Evolutionary conservation across 2,329 filamentous ascomycete genomes (phyloP).

Genomic region (Cordyceps cateniannulata): DNA sequence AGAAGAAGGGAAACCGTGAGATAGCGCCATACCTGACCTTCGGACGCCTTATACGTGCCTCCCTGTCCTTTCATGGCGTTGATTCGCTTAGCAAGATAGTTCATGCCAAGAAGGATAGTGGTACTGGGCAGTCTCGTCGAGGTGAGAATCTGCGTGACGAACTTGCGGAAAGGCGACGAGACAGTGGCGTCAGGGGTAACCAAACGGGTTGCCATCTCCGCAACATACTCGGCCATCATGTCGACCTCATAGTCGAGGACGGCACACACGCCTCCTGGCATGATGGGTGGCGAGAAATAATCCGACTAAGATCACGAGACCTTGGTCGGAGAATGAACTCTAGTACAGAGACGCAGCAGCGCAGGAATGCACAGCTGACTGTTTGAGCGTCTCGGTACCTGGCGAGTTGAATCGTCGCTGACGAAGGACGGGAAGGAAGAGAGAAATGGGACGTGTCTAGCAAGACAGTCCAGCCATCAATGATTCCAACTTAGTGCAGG

Average conservation of each 20-base stretch:
- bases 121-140: slow-evolving; percentile 86
- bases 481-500: background rate
- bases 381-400: slow-evolving; percentile 1
- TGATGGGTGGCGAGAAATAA: slow-evolving; percentile 35
- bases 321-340: slow-evolving; percentile 28
- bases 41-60: slow-evolving; percentile 49
- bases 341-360: slow-evolving; percentile 15
- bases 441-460: slow-evolving; percentile 16
- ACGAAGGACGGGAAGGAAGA: background rate
- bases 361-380: background rate
- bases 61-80: slow-evolving; percentile 56
- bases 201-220: slow-evolving; percentile 69
- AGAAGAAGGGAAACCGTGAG: slow-evolving; percentile 78
- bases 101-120: slow-evolving; percentile 83
- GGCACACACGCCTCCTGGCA: slow-evolving; percentile 80
- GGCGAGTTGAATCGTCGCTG: background rate
- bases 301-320: slow-evolving; percentile 36
- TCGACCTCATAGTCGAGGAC: slow-evolving; percentile 97
- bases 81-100: slow-evolving; percentile 80
- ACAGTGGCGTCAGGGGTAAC: slow-evolving; percentile 47
- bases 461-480: slow-evolving; percentile 29
- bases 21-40: slow-evolving; percentile 78
- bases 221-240: slow-evolving; percentile 90
- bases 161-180: slow-evolving; percentile 77
- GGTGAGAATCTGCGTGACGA: slow-evolving; percentile 82